Conservation (phyloP, 176 grass and related monocot genomes). For the Leersia perrieri region DNA sequence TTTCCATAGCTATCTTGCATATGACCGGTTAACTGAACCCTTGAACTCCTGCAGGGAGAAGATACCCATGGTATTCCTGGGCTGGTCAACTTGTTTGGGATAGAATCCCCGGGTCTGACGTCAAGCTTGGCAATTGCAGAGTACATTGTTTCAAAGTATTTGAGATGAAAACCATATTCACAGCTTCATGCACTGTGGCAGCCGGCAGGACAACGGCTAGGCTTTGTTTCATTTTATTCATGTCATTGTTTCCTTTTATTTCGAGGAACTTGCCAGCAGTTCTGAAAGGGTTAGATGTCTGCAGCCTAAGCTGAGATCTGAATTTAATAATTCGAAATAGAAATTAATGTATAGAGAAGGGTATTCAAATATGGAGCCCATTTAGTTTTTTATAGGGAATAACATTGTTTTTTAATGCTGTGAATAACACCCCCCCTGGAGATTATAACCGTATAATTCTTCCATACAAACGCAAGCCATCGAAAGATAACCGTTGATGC, state of each 20-base stretch:
- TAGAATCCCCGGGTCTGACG: slow-evolving; percentile 89
- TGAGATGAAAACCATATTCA: slow-evolving; percentile 14
- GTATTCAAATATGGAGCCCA: background rate
- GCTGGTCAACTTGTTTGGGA: slow-evolving; percentile 85
- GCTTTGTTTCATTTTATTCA: no score
- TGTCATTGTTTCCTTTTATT: background rate
- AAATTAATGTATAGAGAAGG: background rate
- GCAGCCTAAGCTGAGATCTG: background rate
- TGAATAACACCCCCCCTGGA: background rate
- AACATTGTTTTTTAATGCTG: background rate
- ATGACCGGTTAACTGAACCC: slow-evolving; percentile 6
- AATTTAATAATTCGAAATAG: background rate
- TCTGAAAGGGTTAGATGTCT: background rate
- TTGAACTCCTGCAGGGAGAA: slow-evolving; percentile 54
- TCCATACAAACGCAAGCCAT: background rate
- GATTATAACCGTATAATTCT: background rate
- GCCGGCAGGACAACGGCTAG: no score
- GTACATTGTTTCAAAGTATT: slow-evolving; percentile 53
- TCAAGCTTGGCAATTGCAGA: slow-evolving; percentile 87
- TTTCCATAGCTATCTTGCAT: background rate
- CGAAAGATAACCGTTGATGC: background rate
- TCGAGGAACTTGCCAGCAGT: background rate
- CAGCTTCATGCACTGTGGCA: background rate
- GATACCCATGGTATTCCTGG: slow-evolving; percentile 74
- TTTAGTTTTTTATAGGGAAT: no score